phyloP scores from a whole-genome alignment of 1,284 basidiomycete species.

The Termitomyces sp. region DNA sequence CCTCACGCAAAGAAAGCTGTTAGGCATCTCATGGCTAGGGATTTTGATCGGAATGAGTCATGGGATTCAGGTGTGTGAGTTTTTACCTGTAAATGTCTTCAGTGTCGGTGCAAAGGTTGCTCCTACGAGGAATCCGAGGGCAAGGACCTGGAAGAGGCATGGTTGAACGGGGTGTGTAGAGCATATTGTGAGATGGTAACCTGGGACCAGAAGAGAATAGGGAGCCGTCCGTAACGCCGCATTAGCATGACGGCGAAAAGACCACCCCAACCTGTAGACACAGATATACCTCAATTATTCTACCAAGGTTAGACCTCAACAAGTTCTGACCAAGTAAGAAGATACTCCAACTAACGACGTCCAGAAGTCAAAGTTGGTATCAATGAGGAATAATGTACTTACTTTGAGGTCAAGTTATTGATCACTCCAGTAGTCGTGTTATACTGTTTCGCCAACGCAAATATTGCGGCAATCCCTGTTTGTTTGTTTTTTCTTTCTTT shows the following conservation, averaged over 20 bases:
- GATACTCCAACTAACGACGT: conserved; percentile 53
- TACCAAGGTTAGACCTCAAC: neutral
- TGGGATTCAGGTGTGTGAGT: neutral
- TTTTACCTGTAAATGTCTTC: conserved; percentile 45
- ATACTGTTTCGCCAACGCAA: conserved; percentile 53
- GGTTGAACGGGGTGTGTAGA: neutral
- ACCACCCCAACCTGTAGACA: conserved; percentile 50
- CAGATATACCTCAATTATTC: neutral
- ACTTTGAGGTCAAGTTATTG: conserved; percentile 64
- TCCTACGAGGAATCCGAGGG: conserved; percentile 21
- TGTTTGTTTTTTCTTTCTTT: neutral
- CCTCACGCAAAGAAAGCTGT: conserved; percentile 64
- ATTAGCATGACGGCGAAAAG: conserved; percentile 56
- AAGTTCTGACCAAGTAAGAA: conserved; percentile 48
- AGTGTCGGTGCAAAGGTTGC: conserved; percentile 22
- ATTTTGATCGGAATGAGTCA: neutral
- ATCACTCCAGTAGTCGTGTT: conserved; percentile 55
- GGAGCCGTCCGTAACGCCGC: conserved; percentile 54
- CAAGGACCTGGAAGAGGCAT: conserved; percentile 12
- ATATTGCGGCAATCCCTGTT: conserved; percentile 54
- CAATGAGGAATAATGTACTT: neutral
- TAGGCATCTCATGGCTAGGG: conserved; percentile 62
- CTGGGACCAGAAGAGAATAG: conserved; percentile 62
- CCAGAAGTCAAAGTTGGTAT: neutral
- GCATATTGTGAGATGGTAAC: conserved; percentile 6